Evolutionary conservation across 2,329 filamentous ascomycete genomes (phyloP).

Genomic region (Ophiostoma pallidulum): DNA sequence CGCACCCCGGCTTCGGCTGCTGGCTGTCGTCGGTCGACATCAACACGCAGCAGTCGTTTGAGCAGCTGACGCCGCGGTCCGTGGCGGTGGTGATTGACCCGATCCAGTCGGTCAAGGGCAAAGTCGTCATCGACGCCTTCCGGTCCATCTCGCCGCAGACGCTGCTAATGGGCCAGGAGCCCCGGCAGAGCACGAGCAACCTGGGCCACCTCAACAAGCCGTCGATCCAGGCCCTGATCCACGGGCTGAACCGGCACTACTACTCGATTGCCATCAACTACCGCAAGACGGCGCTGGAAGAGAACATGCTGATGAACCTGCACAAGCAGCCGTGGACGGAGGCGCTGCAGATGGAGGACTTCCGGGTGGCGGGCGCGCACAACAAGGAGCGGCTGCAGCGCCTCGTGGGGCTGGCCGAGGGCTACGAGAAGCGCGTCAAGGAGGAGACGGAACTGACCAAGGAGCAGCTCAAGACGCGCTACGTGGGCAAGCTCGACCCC

Average conservation of each 20-base stretch:
- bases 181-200: conserved; percentile 95
- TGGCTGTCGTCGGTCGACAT: conserved; percentile 99
- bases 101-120: conserved; percentile 98
- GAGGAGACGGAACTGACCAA: conserved; percentile 96
- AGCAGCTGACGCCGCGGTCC: conserved; percentile 91
- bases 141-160: conserved; percentile 96
- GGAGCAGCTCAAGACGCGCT: conserved; percentile 96
- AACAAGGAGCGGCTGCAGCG: conserved; percentile 85
- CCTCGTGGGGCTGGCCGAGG: conserved; percentile 81
- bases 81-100: conserved; percentile 97
- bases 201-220: conserved; percentile 97
- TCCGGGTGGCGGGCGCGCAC: conserved; percentile 69
- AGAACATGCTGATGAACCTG: conserved; percentile 99
- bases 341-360: conserved; percentile 93
- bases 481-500: conserved; percentile 96
- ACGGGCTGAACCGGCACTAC: conserved; percentile 96
- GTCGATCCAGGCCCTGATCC: conserved; percentile 97
- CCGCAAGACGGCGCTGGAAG: conserved; percentile 90
- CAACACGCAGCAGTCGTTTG: conserved; percentile 99
- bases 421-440: conserved; percentile 97
- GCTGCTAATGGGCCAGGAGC: conserved; percentile 95
- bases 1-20: conserved; percentile 96
- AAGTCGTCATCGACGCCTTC: conserved; percentile 98
- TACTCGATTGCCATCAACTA: conserved; percentile 99
- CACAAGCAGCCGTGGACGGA: conserved; percentile 99